Conservation (phyloP, 2,329 filamentous ascomycete species). For the Pseudomassariella vexata region DNA sequence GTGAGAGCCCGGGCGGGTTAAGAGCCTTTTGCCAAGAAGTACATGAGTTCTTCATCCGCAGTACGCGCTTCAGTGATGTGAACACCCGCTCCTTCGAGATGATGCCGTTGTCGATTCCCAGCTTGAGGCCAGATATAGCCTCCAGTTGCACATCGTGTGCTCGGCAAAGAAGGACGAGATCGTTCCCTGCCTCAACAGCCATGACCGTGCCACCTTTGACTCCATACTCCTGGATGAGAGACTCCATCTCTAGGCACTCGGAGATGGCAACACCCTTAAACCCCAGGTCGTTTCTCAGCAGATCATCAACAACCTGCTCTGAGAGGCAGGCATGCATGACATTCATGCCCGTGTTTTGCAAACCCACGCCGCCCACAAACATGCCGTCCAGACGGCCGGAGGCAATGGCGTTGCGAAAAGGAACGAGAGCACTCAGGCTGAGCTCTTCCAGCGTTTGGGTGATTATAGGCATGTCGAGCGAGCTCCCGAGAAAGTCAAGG, state of each 20-base stretch:
- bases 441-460: slow-evolving; percentile 91
- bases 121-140: slow-evolving; percentile 81
- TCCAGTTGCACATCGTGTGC: slow-evolving; percentile 86
- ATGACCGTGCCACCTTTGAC: slow-evolving; percentile 95
- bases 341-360: slow-evolving; percentile 86
- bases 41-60: slow-evolving; percentile 76
- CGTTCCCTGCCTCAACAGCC: slow-evolving; percentile 94
- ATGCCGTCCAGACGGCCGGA: slow-evolving; percentile 81
- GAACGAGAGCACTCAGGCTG: slow-evolving; percentile 84
- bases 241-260: slow-evolving; percentile 95
- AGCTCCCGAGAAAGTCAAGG: slow-evolving; percentile 86
- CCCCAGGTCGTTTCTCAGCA: slow-evolving; percentile 80
- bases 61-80: slow-evolving; percentile 71
- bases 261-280: slow-evolving; percentile 93
- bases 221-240: slow-evolving; percentile 91
- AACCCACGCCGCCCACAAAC: slow-evolving; percentile 92
- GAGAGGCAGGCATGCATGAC: slow-evolving; percentile 93
- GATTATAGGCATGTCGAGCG: slow-evolving; percentile 88
- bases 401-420: slow-evolving; percentile 83
- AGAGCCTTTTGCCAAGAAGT: slow-evolving; percentile 89
- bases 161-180: slow-evolving; percentile 81
- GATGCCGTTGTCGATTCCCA: slow-evolving; percentile 86
- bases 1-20: slow-evolving; percentile 73
- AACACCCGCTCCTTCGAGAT: slow-evolving; percentile 76
- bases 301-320: slow-evolving; percentile 85